Evolutionary conservation across 179 eudicot species (phyloP).

Genomic region (Kewa caespitosa): DNA sequence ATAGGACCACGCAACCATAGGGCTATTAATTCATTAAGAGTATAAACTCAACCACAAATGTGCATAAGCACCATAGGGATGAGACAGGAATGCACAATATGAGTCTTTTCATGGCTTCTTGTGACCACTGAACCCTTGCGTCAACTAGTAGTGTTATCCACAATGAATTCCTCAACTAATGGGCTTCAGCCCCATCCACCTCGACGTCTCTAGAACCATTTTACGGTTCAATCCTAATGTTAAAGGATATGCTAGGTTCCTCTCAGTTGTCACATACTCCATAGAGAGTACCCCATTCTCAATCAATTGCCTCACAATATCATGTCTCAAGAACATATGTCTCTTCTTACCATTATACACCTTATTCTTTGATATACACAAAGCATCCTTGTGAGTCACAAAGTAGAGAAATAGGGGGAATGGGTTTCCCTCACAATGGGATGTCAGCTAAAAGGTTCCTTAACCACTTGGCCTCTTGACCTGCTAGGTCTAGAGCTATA

Average conservation of each 20-base stretch:
- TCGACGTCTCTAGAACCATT: not conserved
- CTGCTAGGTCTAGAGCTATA: not conserved
- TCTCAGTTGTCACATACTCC: not conserved
- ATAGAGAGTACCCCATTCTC: not conserved
- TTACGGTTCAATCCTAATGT: not conserved
- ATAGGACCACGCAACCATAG: not conserved
- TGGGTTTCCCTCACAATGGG: not conserved
- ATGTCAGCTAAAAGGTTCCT: not conserved
- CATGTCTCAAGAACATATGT: not conserved
- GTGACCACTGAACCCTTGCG: not conserved
- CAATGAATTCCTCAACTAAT: not conserved
- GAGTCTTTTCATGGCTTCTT: not conserved
- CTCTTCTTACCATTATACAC: not conserved
- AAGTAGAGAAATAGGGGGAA: not conserved
- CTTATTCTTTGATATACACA: too few species aligned
- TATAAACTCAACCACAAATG: not conserved
- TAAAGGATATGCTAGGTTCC: not conserved
- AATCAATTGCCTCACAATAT: not conserved
- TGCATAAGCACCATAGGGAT: not conserved
- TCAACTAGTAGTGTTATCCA: not conserved
- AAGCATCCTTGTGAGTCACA: not conserved
- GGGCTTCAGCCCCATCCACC: not conserved
- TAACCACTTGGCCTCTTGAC: not conserved
- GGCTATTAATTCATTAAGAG: not conserved
- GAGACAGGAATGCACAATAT: not conserved